These are phyloP conservation scores for Penicillium sumatraense DNA, from an alignment of 2,329 filamentous ascomycete genomes.

Conservation along the genomic window DNA sequence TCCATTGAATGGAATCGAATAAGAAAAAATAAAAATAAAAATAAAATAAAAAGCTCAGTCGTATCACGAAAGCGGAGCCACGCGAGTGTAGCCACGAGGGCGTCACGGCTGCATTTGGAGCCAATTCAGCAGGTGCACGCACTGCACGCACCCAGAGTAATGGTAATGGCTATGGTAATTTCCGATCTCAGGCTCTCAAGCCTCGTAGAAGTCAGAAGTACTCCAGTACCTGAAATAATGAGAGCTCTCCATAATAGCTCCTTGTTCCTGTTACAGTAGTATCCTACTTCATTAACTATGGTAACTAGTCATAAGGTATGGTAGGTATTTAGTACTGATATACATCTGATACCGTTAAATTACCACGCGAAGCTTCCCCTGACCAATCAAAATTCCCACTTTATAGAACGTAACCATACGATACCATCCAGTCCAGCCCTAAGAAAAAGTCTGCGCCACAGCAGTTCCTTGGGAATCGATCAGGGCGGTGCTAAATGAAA, in stretches of 20 bases:
- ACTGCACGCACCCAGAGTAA: too few species aligned
- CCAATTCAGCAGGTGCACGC: not conserved
- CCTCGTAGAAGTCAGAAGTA: too few species aligned
- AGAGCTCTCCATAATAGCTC: constrained; percentile 4
- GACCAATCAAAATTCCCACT: constrained; percentile 13
- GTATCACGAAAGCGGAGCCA: constrained; percentile 19
- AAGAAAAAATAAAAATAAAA: constrained; percentile 7
- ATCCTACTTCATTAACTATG: too few species aligned
- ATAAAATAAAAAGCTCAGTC: not conserved
- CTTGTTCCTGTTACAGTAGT: too few species aligned
- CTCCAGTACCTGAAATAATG: constrained; percentile 7
- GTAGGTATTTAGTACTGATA: too few species aligned
- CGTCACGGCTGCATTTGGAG: not conserved
- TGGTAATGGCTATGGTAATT: too few species aligned
- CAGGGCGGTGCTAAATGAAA: not conserved
- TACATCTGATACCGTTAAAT: constrained; percentile 14
- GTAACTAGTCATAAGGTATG: too few species aligned
- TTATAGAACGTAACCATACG: constrained; percentile 11
- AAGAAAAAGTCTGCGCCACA: not conserved
- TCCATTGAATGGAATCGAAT: too few species aligned
- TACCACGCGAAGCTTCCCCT: not conserved
- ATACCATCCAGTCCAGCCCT: constrained; percentile 14
- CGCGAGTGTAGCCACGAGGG: constrained; percentile 21
- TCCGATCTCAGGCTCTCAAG: not conserved
- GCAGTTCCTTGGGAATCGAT: not conserved